phyloP scores from a whole-genome alignment of 176 grass and related monocot genomes.

The Bothriochloa decipiens region DNA sequence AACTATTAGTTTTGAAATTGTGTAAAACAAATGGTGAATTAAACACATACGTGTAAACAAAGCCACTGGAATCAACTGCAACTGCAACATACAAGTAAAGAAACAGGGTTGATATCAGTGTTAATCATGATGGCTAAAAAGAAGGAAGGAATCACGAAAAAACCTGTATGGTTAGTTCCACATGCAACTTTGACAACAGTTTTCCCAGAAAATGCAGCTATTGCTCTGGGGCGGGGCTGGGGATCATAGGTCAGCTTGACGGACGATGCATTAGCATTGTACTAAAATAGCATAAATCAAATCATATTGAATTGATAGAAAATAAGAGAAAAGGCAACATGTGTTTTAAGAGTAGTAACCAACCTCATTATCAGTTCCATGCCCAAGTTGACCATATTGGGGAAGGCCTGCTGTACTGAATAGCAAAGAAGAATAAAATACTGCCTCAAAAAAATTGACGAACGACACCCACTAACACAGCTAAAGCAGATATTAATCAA shows the following conservation, averaged over 20 bases:
- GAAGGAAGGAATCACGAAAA: background rate
- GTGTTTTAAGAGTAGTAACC: background rate
- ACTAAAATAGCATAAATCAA: slow-evolving; percentile 62
- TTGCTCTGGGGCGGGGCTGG: slow-evolving; percentile 73
- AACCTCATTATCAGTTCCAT: slow-evolving; percentile 99
- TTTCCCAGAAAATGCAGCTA: slow-evolving; percentile 87
- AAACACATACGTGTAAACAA: slow-evolving; percentile 97
- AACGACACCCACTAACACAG: slow-evolving; percentile 49
- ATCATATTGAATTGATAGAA: slow-evolving; percentile 28
- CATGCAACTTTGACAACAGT: slow-evolving; percentile 89
- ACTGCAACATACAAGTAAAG: slow-evolving; percentile 64
- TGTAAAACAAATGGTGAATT: slow-evolving; percentile 23
- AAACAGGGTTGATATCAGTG: slow-evolving; percentile 32
- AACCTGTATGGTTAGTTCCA: slow-evolving; percentile 99
- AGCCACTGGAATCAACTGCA: slow-evolving; percentile 95
- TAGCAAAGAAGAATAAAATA: slow-evolving; percentile 61
- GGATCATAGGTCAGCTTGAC: slow-evolving; percentile 94
- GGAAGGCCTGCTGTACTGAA: slow-evolving; percentile 87
- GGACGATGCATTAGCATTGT: slow-evolving; percentile 88
- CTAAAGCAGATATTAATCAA: slow-evolving; percentile 37
- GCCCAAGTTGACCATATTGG: slow-evolving; percentile 96
- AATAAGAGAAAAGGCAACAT: background rate
- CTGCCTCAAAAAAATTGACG: slow-evolving; percentile 38
- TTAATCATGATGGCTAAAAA: slow-evolving; percentile 34
- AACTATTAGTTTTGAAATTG: slow-evolving; percentile 20